These are phyloP conservation scores for Phytopythium sindhum DNA, from an alignment of 352 stramenopile genomes.

Conservation along the genomic window DNA sequence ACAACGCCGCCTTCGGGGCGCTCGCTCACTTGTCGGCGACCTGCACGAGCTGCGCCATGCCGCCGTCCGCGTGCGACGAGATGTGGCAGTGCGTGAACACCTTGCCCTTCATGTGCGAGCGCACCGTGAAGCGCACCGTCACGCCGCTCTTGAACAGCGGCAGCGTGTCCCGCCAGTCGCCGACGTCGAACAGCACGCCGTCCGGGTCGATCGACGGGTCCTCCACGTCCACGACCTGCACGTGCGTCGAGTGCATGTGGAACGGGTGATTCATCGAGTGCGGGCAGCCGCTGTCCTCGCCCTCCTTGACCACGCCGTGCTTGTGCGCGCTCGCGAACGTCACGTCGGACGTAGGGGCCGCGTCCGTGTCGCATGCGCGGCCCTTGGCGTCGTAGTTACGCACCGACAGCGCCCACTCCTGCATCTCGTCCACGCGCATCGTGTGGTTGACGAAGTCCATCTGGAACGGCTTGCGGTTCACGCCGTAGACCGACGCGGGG, in stretches of 20 bases:
- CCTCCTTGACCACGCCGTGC: conserved; percentile 4
- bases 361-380: conserved; percentile 34
- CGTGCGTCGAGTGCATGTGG: conserved; percentile 77
- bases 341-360: conserved; percentile 18
- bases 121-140: conserved; percentile 64
- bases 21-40: conserved; percentile 11
- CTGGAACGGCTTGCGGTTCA: conserved; percentile 55
- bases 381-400: conserved; percentile 42
- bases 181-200: conserved; percentile 48
- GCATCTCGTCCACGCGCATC: conserved; percentile 62
- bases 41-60: conserved; percentile 74
- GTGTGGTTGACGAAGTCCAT: conserved; percentile 53
- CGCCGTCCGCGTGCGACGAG: conserved; percentile 60
- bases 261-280: conserved; percentile 78
- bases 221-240: conserved; percentile 48
- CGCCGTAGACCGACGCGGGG: conserved; percentile 42
- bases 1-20: background rate
- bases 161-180: conserved; percentile 78
- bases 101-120: conserved; percentile 57
- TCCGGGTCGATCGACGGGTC: conserved; percentile 43
- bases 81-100: conserved; percentile 79
- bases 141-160: conserved; percentile 62
- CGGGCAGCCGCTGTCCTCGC: conserved; percentile 26
- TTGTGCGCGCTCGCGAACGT: conserved; percentile 27
- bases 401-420: conserved; percentile 66